Evolutionary conservation across 1,284 basidiomycete species (phyloP).

Genomic region (Rhodotorula mucilaginosa): DNA sequence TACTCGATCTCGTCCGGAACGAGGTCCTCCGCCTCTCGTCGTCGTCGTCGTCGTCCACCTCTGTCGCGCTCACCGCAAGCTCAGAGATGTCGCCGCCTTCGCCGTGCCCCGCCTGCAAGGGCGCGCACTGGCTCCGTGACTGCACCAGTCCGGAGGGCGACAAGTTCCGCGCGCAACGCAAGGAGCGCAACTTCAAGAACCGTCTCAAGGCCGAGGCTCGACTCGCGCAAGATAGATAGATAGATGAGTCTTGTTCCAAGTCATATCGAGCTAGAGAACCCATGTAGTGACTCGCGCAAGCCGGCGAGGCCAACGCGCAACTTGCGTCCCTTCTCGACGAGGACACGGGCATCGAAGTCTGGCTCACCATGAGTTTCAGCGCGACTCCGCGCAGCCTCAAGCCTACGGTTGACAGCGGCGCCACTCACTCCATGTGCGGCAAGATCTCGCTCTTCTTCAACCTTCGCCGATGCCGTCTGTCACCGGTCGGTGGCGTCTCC

Average conservation of each 20-base stretch:
- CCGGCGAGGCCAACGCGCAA: too few species aligned
- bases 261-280: too few species aligned
- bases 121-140: too few species aligned
- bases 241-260: too few species aligned
- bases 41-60: not conserved
- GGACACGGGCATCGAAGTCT: not conserved
- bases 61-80: not conserved
- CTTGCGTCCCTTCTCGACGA: not conserved
- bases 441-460: not conserved
- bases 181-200: not conserved
- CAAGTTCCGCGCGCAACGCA: not conserved
- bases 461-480: too few species aligned
- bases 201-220: too few species aligned
- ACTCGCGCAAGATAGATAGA: too few species aligned
- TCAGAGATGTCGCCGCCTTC: not conserved
- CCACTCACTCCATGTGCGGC: constrained; percentile 8
- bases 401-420: not conserved
- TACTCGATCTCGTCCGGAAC: constrained; percentile 11
- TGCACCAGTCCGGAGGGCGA: too few species aligned
- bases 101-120: constrained; percentile 6
- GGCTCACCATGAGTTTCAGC: not conserved
- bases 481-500: too few species aligned
- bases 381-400: not conserved
- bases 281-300: too few species aligned
- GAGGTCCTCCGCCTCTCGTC: constrained; percentile 9